phyloP scores from a whole-genome alignment of 2,329 filamentous ascomycete genomes.

The Aureobasidium sp. region DNA sequence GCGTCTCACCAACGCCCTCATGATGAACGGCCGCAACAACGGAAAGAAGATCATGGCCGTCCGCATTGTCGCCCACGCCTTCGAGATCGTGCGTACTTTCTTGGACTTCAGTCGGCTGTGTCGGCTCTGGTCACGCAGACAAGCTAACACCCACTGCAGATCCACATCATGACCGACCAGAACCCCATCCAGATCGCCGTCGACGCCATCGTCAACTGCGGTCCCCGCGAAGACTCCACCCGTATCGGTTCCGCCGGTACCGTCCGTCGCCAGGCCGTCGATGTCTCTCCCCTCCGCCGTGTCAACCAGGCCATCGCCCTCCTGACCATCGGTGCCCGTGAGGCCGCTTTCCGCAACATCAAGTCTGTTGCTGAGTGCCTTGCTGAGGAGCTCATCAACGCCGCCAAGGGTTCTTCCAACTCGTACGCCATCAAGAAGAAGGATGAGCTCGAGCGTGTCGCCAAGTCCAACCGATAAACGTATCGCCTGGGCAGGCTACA shows the following conservation, averaged over 20 bases:
- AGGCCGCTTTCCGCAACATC: conserved; percentile 99
- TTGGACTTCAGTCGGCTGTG: not conserved
- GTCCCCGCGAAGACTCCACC: conserved; percentile 98
- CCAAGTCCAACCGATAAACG: conserved; percentile 99
- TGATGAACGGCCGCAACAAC: conserved; percentile 99
- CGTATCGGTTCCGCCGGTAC: conserved; percentile 99
- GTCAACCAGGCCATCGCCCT: conserved; percentile 99
- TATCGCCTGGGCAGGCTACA: conserved; percentile 3
- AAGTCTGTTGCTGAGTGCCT: conserved; percentile 99
- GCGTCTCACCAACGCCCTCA: conserved; percentile 99
- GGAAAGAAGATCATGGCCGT: conserved; percentile 99
- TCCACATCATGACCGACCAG: conserved; percentile 99
- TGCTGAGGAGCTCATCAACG: conserved; percentile 99
- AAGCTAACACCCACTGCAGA: conserved; percentile 43
- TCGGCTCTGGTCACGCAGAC: not conserved
- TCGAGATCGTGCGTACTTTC: conserved; percentile 70
- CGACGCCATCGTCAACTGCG: conserved; percentile 99
- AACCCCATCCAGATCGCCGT: conserved; percentile 99
- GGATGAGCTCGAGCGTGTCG: conserved; percentile 99
- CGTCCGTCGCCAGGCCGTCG: conserved; percentile 99
- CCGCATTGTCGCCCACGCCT: conserved; percentile 96
- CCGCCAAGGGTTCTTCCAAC: conserved; percentile 99
- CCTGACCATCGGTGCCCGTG: conserved; percentile 96
- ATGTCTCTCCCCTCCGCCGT: conserved; percentile 98
- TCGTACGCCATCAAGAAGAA: conserved; percentile 99